Evolutionary conservation across 371 early-diverging fungal species (phyloP), one percentile per base, ranked within the genome.

Genomic region (Haplosporangium sp.): DNA sequence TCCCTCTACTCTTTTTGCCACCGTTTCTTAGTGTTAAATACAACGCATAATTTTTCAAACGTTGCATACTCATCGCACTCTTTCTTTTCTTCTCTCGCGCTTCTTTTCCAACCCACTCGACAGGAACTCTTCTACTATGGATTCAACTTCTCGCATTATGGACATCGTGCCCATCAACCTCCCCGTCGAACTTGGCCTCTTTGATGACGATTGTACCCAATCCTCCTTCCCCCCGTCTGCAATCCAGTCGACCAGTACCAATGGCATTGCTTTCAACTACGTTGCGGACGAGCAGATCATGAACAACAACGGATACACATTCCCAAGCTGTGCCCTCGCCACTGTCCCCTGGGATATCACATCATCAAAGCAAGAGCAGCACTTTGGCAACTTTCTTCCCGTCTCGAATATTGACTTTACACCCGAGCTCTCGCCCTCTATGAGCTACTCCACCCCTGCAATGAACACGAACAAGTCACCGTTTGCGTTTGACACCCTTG

Each of bases 381-480:
- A 55, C n/a, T 8, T 55, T 23, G 50, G 21, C 21, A 21, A 45
- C 20, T 23, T 54, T 6, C 10, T 46, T 41, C 12, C 52, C 18
- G 29, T 2, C 14, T 48, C 16, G 42, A 42, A 40, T 6, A 59
- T 68, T 57, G 64, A 67, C 29, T 56, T 59, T 21, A 65, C 58
- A 14, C 66, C 75, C 12, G 69, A 74, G 36, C 54, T 69, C 61
- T 74, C 75, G n/a, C 75, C 75, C 23, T 69, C 75, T n/a, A 69
- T 55, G 46, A 56, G 60, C 43, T 23, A 62, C 48, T 68, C 53
- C 59, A 75, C 76, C 5, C 76, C 76, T 43, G 59, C 66, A 8
- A 20, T 54, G 23, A 45, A 65, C n/a, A 11, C 45, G 0, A 16
- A 63, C 56, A 11, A 13, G 41, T 65, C 75, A 6, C 62, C 65